Evolutionary conservation across 2,329 filamentous ascomycete species (phyloP).

Genomic region (Thielaviopsis punctulata): DNA sequence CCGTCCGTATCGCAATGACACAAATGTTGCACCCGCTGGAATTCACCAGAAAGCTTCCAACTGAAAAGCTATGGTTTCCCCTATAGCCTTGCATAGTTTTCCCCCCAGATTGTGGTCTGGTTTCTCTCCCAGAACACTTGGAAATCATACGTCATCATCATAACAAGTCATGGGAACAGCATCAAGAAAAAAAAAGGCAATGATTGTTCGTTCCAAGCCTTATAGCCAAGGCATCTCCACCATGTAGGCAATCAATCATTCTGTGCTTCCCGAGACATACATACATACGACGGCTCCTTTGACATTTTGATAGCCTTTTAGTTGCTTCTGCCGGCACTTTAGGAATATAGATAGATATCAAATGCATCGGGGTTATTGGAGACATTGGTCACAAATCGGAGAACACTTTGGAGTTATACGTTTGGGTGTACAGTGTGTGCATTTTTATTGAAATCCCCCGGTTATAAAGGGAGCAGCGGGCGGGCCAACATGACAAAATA

Average conservation of each 20-base stretch:
- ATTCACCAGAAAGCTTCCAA: background rate
- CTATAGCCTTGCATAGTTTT: background rate
- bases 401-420: background rate
- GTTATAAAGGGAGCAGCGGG: background rate
- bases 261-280: too few relatives aligned
- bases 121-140: background rate
- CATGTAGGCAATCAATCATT: too few relatives aligned
- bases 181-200: too few relatives aligned
- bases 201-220: background rate
- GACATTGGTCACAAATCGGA: background rate
- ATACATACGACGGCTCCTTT: too few relatives aligned
- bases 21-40: background rate
- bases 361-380: background rate
- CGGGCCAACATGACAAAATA: background rate
- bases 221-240: background rate
- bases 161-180: background rate
- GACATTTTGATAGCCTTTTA: background rate
- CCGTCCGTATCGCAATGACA: background rate
- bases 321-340: too few relatives aligned
- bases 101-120: background rate
- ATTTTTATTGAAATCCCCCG: background rate
- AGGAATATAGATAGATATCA: too few relatives aligned
- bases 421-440: background rate
- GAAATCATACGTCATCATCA: background rate
- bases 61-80: background rate